phyloP scores from a whole-genome alignment of 116 monocot species.

The Phalaenopsis hybrid region DNA sequence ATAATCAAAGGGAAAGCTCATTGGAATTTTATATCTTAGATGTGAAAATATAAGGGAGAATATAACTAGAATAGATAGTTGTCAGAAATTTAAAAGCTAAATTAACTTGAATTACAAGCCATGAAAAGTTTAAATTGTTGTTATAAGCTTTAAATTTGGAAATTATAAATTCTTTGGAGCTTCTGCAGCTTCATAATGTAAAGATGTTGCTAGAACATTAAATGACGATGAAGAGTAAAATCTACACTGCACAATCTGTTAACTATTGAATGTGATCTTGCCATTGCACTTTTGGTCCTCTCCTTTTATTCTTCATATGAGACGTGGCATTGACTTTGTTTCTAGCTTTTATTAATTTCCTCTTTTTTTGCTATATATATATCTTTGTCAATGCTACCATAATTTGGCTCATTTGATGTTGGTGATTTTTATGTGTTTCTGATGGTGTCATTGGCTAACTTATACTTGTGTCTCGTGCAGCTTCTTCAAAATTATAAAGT shows the following conservation, averaged over 20 bases:
- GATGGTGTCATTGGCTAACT: neutral
- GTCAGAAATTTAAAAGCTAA: neutral
- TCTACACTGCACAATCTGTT: neutral
- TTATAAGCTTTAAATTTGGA: neutral
- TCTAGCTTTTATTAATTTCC: neutral
- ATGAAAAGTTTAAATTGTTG: neutral
- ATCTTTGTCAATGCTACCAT: neutral
- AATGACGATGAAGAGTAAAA: neutral
- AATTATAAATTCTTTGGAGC: neutral
- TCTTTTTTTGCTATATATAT: neutral
- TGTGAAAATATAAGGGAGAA: neutral
- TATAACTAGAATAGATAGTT: neutral
- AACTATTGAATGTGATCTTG: neutral
- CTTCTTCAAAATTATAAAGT: slow-evolving; percentile 89
- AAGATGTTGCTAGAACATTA: no score
- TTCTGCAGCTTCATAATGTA: neutral
- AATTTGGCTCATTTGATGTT: neutral
- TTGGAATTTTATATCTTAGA: neutral
- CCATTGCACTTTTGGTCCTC: neutral
- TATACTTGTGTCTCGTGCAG: slow-evolving; percentile 35
- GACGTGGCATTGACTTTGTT: neutral
- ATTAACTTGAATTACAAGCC: neutral
- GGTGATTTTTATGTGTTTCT: neutral
- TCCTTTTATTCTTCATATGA: neutral
- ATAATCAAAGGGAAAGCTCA: neutral